Evolutionary conservation across 176 grass and related monocot species (phyloP), one percentile per base, ranked within the genome.

Genomic region (Luzula sylvatica): DNA sequence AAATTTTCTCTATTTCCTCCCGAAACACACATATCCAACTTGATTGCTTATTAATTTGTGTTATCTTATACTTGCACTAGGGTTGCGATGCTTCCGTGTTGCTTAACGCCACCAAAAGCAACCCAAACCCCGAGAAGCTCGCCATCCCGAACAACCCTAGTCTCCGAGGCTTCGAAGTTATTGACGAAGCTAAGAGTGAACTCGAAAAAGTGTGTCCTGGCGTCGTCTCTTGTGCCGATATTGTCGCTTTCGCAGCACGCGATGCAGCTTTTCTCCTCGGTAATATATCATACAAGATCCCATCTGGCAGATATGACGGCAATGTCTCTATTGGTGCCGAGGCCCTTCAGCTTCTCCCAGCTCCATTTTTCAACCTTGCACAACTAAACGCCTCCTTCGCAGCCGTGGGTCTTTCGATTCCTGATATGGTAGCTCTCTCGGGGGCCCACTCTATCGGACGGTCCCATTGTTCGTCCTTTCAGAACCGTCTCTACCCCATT

Each of bases 381-480:
- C 53, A 12, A 2, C 19, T 85, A 0, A 64, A 86, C 64, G 39
- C 72, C 17, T 3, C 73, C 46, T 94, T 87, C 70, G 23, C 23
- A 19, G 60, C 15, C 3, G 76, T 87, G 43, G 79, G 79, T 2
- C 45, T 94, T 32, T 67, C 67, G 13, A 23, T 54, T 15, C 57
- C 59, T 8, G 78, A 94, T 26, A 59, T 94, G 61, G 82, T 87
- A 13, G 12, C 57, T 30, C 85, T 88, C 75, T 88, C 85, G 2
- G 81, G 75, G 11, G 75, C 70, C 9, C 81, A 80, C 70, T 75
- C 81, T 29, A 55, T 86, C 16, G 75, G 85, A 61, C 67, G 57
- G 26, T 68, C 85, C 6, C 85, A 88, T 56, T 88, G 85, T 75
- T 79, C 79, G 0, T 42, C 75, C 14, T 73, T 88, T 75, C 25